phyloP scores from a whole-genome alignment of 1,284 basidiomycete species.

The Fomitopsis palustris region DNA sequence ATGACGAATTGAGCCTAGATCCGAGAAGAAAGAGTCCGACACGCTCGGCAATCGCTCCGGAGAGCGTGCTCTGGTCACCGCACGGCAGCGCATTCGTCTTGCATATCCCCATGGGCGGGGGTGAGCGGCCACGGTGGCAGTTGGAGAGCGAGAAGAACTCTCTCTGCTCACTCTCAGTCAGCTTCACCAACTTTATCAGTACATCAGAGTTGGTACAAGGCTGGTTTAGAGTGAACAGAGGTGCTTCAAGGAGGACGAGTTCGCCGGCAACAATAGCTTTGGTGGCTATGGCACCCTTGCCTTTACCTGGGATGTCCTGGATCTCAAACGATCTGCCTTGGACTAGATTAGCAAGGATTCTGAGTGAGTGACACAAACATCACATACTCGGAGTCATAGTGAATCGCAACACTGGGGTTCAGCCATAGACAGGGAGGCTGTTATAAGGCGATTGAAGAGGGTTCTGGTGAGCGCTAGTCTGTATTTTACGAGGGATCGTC shows the following conservation, averaged over 20 bases:
- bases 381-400: no score
- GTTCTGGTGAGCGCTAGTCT: no score
- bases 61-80: not conserved
- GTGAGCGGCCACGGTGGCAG: not conserved
- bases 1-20: slow-evolving; percentile 27
- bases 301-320: slow-evolving; percentile 20
- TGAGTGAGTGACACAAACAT: no score
- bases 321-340: not conserved
- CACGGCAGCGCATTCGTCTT: slow-evolving; percentile 1
- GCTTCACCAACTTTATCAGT: slow-evolving; percentile 1
- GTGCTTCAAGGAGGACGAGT: slow-evolving; percentile 24
- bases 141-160: slow-evolving; percentile 9
- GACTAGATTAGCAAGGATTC: no score
- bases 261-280: slow-evolving; percentile 19
- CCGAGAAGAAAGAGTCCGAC: slow-evolving; percentile 14
- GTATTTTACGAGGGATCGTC: not conserved
- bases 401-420: no score
- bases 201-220: not conserved
- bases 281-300: slow-evolving; percentile 23
- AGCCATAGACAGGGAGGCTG: no score
- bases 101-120: not conserved
- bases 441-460: no score
- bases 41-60: not conserved
- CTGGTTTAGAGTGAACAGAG: slow-evolving; percentile 19
- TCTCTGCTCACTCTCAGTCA: slow-evolving; percentile 19